These are phyloP conservation scores for Camellia sinensis DNA, from an alignment of 148 eudicot species.

Conservation along the genomic window DNA sequence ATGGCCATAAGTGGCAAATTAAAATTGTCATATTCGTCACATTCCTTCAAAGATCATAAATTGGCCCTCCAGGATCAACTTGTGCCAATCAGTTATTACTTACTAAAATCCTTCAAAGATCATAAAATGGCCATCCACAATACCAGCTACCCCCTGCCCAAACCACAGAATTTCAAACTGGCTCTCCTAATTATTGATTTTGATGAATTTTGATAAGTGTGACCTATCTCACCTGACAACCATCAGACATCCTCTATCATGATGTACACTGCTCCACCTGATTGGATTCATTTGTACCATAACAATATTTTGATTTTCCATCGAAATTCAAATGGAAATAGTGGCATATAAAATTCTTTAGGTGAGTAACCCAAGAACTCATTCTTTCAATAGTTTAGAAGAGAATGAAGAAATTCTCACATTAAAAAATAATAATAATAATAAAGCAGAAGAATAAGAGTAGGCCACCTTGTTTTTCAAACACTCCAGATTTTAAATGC, in stretches of 20 bases:
- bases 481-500: neutral
- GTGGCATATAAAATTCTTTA: neutral
- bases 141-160: neutral
- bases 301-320: neutral
- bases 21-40: too few species aligned
- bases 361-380: neutral
- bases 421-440: neutral
- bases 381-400: neutral
- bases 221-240: neutral
- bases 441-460: neutral
- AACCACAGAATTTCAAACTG: neutral
- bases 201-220: neutral
- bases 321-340: neutral
- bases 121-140: neutral
- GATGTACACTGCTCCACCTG: neutral
- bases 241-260: neutral
- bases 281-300: neutral
- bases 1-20: too few species aligned
- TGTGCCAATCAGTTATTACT: neutral
- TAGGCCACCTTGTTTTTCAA: neutral
- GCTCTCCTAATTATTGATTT: neutral
- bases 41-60: neutral
- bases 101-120: neutral
- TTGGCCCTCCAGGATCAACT: neutral
- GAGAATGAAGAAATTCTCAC: neutral